A percentile compares a stretch with the other conserved stretches of the same genome.
phyloP scores from a whole-genome alignment of 2,329 filamentous ascomycete genomes.

The Cladophialophora immunda region DNA sequence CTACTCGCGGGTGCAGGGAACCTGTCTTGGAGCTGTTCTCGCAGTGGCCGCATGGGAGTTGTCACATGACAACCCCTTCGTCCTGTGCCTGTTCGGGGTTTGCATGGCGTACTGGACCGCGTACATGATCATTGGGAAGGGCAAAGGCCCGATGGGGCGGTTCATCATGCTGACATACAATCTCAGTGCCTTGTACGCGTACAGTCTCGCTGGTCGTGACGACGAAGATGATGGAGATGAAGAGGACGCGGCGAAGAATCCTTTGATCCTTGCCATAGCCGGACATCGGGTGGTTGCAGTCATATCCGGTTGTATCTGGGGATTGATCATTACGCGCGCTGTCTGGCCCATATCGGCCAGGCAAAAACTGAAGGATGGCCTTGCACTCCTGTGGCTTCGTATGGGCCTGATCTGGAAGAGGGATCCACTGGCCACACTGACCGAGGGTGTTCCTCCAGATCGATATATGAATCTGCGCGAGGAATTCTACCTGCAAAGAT shows the following conservation, averaged over 20 bases:
- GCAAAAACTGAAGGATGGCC: constrained; percentile 84
- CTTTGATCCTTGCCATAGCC: constrained; percentile 86
- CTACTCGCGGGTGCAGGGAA: constrained; percentile 84
- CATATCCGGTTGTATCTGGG: constrained; percentile 87
- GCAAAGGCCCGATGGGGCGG: constrained; percentile 87
- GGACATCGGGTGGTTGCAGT: constrained; percentile 89
- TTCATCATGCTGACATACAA: constrained; percentile 98
- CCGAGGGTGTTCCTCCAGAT: constrained; percentile 64
- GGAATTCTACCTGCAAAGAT: constrained; percentile 85
- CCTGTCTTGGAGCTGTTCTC: constrained; percentile 78
- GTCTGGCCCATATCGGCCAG: constrained; percentile 95
- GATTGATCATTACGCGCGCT: constrained; percentile 84
- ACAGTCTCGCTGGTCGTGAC: constrained; percentile 82
- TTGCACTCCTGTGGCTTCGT: constrained; percentile 90
- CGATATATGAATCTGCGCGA: constrained; percentile 89
- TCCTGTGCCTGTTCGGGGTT: constrained; percentile 83
- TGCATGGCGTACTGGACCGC: constrained; percentile 83
- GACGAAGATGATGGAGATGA: constrained; percentile 77
- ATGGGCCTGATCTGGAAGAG: constrained; percentile 97
- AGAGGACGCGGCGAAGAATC: constrained; percentile 84
- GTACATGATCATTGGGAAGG: constrained; percentile 84
- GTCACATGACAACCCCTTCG: constrained; percentile 75
- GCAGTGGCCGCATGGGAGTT: constrained; percentile 81
- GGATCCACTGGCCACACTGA: constrained; percentile 80
- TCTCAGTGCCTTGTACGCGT: constrained; percentile 91